phyloP scores from a whole-genome alignment of 2,329 filamentous ascomycete genomes.

The Fusarium oligoseptatum region DNA sequence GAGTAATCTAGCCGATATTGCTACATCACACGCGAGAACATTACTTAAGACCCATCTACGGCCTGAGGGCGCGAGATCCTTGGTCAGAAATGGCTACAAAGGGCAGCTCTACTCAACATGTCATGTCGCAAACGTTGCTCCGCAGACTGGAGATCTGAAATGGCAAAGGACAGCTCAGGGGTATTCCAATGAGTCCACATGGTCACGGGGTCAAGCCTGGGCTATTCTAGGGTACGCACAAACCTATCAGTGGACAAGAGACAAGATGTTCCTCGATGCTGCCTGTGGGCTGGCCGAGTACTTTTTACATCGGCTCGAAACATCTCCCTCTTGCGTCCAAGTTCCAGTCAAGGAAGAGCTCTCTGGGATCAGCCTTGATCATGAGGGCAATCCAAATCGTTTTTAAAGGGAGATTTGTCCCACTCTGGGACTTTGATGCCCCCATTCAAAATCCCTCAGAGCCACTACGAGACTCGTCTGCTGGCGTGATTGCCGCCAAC shows the following conservation, averaged over 20 bases:
- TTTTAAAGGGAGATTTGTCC: conserved; percentile 41
- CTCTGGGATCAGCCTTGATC: not conserved
- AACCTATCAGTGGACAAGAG: conserved; percentile 62
- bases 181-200: conserved; percentile 56
- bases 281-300: conserved; percentile 61
- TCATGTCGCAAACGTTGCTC: conserved; percentile 61
- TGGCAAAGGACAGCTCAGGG: too few species aligned
- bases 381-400: not conserved
- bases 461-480: conserved; percentile 50
- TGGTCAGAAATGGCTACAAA: conserved; percentile 27
- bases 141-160: conserved; percentile 8
- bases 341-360: not conserved
- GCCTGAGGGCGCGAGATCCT: conserved; percentile 36
- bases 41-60: conserved; percentile 56
- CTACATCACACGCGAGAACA: conserved; percentile 52
- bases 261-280: conserved; percentile 56
- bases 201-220: conserved; percentile 65
- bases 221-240: conserved; percentile 63
- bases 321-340: conserved; percentile 28
- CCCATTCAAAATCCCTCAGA: conserved; percentile 50
- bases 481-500: conserved; percentile 57
- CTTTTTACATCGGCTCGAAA: conserved; percentile 57
- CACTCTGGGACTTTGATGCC: conserved; percentile 56
- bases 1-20: too few species aligned
- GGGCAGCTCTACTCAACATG: conserved; percentile 27